Conservation (phyloP, 2,329 filamentous ascomycete genomes). For the Verticillium isaacii region DNA sequence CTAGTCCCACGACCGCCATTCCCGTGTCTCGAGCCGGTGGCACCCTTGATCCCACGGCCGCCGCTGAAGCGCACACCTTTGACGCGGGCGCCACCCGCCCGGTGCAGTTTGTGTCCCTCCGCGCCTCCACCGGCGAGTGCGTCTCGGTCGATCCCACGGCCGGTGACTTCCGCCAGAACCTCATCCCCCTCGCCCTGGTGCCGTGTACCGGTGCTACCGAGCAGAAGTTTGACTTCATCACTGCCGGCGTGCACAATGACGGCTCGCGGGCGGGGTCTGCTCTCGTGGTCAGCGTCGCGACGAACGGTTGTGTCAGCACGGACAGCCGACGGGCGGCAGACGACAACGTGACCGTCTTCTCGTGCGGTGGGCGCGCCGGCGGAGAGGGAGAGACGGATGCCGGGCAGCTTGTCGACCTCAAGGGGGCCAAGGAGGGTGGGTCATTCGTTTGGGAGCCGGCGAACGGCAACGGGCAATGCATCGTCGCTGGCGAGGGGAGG, state of each 20-base stretch:
- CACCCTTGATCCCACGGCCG: slow-evolving; percentile 42
- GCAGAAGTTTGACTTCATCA: slow-evolving; percentile 48
- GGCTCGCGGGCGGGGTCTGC: slow-evolving; percentile 28
- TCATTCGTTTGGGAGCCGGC: slow-evolving; percentile 38
- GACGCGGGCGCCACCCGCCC: slow-evolving; percentile 42
- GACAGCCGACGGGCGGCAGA: slow-evolving; percentile 36
- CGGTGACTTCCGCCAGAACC: slow-evolving; percentile 49
- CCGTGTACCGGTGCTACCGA: slow-evolving; percentile 38
- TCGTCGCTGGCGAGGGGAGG: slow-evolving; percentile 31
- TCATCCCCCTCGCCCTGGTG: slow-evolving; percentile 43
- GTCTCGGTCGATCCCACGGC: slow-evolving; percentile 47
- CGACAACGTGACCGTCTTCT: slow-evolving; percentile 46
- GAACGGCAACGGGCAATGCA: slow-evolving; percentile 36
- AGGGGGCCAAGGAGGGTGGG: slow-evolving; percentile 18
- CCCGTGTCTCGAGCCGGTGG: slow-evolving; percentile 47
- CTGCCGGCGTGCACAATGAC: slow-evolving; percentile 43
- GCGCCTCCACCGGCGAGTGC: slow-evolving; percentile 42
- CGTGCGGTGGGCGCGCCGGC: slow-evolving; percentile 46
- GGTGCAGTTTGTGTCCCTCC: slow-evolving; percentile 39
- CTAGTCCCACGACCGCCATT: slow-evolving; percentile 35
- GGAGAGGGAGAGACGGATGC: slow-evolving; percentile 41
- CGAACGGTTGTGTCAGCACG: slow-evolving; percentile 47
- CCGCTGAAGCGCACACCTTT: slow-evolving; percentile 40
- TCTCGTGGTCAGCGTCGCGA: slow-evolving; percentile 44
- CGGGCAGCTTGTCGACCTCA: slow-evolving; percentile 41